A percentile compares a stretch with the other conserved stretches of the same genome.
Evolutionary conservation across 345 rosid genomes (phyloP).

Genomic region (Gynandropsis gynandra): DNA sequence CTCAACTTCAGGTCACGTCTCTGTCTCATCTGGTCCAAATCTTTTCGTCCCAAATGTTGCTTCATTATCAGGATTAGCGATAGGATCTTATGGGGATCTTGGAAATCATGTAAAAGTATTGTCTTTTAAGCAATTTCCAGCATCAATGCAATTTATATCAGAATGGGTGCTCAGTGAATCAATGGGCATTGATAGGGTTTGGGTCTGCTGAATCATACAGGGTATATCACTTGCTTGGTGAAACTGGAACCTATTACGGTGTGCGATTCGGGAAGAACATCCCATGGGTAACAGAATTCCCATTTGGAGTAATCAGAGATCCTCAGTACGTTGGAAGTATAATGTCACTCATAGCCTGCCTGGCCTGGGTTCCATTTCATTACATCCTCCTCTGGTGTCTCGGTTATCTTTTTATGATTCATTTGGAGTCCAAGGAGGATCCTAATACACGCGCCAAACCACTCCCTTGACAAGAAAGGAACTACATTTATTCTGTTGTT

Average conservation of each 20-base stretch:
- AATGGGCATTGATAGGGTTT: neutral
- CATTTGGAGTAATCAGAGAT: constrained; percentile 82
- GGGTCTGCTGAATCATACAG: constrained; percentile 30
- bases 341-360: constrained; percentile 65
- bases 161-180: no score
- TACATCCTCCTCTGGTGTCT: constrained; percentile 72
- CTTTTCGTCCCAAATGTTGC: no score
- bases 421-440: constrained; percentile 63
- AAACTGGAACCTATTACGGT: constrained; percentile 85
- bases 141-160: no score
- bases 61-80: no score
- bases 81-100: no score
- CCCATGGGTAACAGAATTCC: constrained; percentile 83
- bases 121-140: no score
- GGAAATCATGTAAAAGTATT: no score
- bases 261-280: constrained; percentile 72
- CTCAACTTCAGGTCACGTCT: constrained; percentile 67
- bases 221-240: constrained; percentile 87
- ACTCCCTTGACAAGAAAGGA: constrained; percentile 39
- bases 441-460: constrained; percentile 56
- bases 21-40: constrained; percentile 2
- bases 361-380: constrained; percentile 72
- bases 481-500: no score
- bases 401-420: constrained; percentile 65
- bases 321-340: constrained; percentile 90